Conservation (phyloP, 148 eudicot genomes). For the Chenopodium album region DNA sequence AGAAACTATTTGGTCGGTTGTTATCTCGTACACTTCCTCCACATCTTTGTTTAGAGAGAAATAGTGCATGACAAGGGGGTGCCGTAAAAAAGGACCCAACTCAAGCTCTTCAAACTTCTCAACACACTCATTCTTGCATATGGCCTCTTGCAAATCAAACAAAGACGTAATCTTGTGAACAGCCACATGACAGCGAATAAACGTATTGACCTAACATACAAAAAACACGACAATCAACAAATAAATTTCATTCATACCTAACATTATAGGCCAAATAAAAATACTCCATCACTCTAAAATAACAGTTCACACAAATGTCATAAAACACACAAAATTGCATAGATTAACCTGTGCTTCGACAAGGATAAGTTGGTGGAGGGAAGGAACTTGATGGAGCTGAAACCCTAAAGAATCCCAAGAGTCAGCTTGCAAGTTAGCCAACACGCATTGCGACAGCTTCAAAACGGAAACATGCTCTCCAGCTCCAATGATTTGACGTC, state of each 20-base stretch:
- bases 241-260: neutral
- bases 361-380: constrained; percentile 44
- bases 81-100: constrained; percentile 76
- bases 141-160: constrained; percentile 68
- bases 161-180: constrained; percentile 63
- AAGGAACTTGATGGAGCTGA: constrained; percentile 66
- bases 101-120: constrained; percentile 71
- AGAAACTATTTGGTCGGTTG: constrained; percentile 54
- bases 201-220: constrained; percentile 58
- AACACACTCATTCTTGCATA: constrained; percentile 75
- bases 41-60: constrained; percentile 56
- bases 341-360: constrained; percentile 69
- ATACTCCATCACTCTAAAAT: too few relatives aligned
- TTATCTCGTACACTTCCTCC: constrained; percentile 55
- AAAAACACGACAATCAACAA: neutral
- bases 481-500: constrained; percentile 31
- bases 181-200: constrained; percentile 84
- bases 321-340: neutral
- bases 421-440: constrained; percentile 50
- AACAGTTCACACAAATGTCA: neutral
- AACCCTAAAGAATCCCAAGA: constrained; percentile 80
- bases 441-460: constrained; percentile 63
- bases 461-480: constrained; percentile 61
- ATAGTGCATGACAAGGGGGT: constrained; percentile 79
- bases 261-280: neutral